Base-by-base conservation (phyloP, 768 basidiomycete species). In the Hygrophorus pudorinus region DNA sequence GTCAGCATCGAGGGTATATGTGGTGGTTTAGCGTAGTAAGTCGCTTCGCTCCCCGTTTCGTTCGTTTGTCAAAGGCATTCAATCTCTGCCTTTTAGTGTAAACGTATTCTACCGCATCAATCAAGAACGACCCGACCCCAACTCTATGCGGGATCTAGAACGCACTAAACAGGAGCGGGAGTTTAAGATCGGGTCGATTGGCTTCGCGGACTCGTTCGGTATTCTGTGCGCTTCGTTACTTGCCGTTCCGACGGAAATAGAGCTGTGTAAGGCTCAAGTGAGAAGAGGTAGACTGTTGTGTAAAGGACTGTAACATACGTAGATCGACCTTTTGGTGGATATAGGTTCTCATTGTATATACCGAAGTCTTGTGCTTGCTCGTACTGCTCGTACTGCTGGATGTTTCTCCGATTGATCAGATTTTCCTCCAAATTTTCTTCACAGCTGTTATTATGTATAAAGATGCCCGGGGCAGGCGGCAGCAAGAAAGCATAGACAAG, bases 1-100 rank as follows among this genome's bases (percentile, higher is more conserved):
- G 81, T 99, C 53, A 79, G 84, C 50, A 48, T 89, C 6, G 94
- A 99, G 59, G 94, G 94, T 2, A 70, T 96, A 35, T 94, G 90
- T 51, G 94, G 94, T 24, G 94, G 94, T 4, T 70, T 85, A 9
- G 90, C 89, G 12, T 97, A 96, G 88, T 89, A 54, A 58, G 85
- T 70, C 27, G 2, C 24, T 9, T 16, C 32, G 20, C 41, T 38
- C 28, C 12, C 36, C 41, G 38, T 46, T 38, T 49, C 35, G 16
- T 47, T 46, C 47, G 50, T 36, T 49, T 60, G 47, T 50, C 43
- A 16, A 31, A 31, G 41, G 18, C 13, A 10, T 20, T 11, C 32
- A 38, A 37, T 32, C 27, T 29, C 33, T 30, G 30, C 39, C 32
- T 27, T 34, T 34, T 44, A 88, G 87, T 52, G 90, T 93, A 39